Evolutionary conservation across 768 basidiomycete species (phyloP).

Genomic region (Nevesoporus exiguus): DNA sequence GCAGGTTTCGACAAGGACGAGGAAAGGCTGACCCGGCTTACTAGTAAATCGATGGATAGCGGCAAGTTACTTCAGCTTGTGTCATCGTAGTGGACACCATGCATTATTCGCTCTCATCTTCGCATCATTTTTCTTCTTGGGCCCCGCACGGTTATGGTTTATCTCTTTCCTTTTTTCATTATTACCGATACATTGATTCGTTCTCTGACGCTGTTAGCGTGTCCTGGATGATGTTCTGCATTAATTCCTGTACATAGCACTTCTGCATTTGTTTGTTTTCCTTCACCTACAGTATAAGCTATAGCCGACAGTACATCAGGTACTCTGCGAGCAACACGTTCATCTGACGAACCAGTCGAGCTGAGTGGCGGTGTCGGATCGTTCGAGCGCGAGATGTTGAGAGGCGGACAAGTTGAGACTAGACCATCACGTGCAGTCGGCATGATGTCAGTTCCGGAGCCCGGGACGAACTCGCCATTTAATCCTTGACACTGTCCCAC

Average conservation of each 20-base stretch:
- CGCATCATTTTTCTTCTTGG: constrained; percentile 14
- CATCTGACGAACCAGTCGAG: constrained; percentile 12
- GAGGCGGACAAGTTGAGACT: neutral
- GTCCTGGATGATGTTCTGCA: constrained; percentile 28
- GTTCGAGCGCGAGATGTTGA: too few species aligned
- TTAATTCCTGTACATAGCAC: constrained; percentile 30
- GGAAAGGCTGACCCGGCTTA: constrained; percentile 52
- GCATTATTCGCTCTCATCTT: constrained; percentile 15
- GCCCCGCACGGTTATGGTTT: constrained; percentile 14
- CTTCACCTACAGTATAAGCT: constrained; percentile 23
- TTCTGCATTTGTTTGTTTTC: constrained; percentile 17
- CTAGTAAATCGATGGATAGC: constrained; percentile 57
- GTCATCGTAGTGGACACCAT: constrained; percentile 35
- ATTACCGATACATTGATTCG: constrained; percentile 14
- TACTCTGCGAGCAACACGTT: constrained; percentile 22
- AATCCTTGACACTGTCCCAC: neutral
- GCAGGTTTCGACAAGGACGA: constrained; percentile 57
- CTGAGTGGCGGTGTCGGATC: neutral
- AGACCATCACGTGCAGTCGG: neutral
- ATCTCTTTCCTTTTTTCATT: neutral
- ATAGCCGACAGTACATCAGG: constrained; percentile 22
- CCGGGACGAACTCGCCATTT: neutral
- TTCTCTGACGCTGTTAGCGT: constrained; percentile 25
- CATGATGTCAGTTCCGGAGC: neutral
- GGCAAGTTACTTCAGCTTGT: constrained; percentile 59